These are phyloP conservation scores for Cystoderma amianthinum DNA, from an alignment of 768 basidiomycete species.

Conservation along the genomic window DNA sequence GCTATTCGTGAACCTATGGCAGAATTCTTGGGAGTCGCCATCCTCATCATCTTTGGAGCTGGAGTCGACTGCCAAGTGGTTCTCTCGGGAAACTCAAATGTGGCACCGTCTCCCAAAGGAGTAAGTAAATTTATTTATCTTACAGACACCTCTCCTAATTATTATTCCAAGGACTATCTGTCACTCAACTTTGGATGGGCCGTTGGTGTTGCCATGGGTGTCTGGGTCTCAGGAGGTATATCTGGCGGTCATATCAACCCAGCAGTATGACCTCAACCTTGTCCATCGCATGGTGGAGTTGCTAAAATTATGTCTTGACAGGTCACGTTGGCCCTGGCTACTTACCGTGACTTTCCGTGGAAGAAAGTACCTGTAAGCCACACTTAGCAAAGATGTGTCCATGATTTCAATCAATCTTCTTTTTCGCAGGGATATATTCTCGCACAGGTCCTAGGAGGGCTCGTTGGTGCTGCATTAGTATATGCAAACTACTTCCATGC, in stretches of 20 bases:
- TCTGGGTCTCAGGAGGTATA: slow-evolving; percentile 59
- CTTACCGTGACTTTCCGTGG: slow-evolving; percentile 73
- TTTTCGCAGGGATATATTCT: slow-evolving; percentile 36
- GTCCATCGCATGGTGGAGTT: not conserved
- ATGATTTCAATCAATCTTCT: not conserved
- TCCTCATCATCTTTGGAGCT: slow-evolving; percentile 53
- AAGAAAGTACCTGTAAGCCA: slow-evolving; percentile 58
- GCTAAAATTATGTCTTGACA: slow-evolving; percentile 12
- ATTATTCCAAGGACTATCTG: slow-evolving; percentile 29
- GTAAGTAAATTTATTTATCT: slow-evolving; percentile 27
- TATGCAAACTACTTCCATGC: slow-evolving; percentile 68
- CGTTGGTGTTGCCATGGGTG: slow-evolving; percentile 55
- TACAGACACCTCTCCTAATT: not conserved
- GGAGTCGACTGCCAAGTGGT: slow-evolving; percentile 53
- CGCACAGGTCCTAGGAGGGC: slow-evolving; percentile 55
- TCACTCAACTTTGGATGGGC: slow-evolving; percentile 53
- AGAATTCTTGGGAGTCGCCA: slow-evolving; percentile 54
- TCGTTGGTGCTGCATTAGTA: slow-evolving; percentile 49
- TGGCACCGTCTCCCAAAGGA: slow-evolving; percentile 45
- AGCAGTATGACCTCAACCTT: slow-evolving; percentile 32
- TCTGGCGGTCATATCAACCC: slow-evolving; percentile 78
- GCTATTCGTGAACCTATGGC: slow-evolving; percentile 52
- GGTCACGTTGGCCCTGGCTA: slow-evolving; percentile 66
- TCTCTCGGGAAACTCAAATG: slow-evolving; percentile 36
- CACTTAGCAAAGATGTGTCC: not conserved